These are phyloP conservation scores for Acanthamoeba triangularis DNA, from an alignment of 208 protist genomes.

Conservation along the genomic window DNA sequence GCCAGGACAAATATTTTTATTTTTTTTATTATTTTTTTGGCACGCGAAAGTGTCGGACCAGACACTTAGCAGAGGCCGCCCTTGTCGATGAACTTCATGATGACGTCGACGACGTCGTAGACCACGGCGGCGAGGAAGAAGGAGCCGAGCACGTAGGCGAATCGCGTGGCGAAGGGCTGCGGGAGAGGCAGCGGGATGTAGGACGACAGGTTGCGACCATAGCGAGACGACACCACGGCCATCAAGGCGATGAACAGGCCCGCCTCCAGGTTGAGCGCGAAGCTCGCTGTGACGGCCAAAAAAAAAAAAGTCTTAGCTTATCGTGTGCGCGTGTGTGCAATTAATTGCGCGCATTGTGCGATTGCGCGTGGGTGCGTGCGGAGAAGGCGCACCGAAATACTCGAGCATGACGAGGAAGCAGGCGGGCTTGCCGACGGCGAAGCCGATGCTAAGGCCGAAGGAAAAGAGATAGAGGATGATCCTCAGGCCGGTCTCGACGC, in stretches of 20 bases:
- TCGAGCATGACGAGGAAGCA: slow-evolving; percentile 85
- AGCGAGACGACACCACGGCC: slow-evolving; percentile 8
- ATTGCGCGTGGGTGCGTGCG: background rate
- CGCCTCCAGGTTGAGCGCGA: slow-evolving; percentile 50
- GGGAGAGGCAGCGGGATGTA: slow-evolving; percentile 74
- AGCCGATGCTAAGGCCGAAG: slow-evolving; percentile 82
- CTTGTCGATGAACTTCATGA: slow-evolving; percentile 6
- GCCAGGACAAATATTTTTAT: no score
- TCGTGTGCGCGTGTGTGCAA: background rate
- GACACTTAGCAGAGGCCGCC: slow-evolving; percentile 24
- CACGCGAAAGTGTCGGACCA: no score
- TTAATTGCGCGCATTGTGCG: background rate
- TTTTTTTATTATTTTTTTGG: background rate
- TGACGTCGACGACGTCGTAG: slow-evolving; percentile 76
- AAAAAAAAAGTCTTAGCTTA: no score
- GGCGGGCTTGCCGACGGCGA: slow-evolving; percentile 82
- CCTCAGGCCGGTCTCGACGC: background rate
- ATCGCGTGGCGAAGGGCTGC: background rate
- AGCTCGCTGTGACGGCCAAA: background rate
- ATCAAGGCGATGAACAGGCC: slow-evolving; percentile 53
- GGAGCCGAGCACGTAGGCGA: slow-evolving; percentile 24
- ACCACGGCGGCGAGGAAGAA: slow-evolving; percentile 79
- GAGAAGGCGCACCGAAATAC: slow-evolving; percentile 64
- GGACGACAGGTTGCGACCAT: background rate
- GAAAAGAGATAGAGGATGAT: slow-evolving; percentile 73